phyloP scores from a whole-genome alignment of 2,329 filamentous ascomycete genomes.

The Claviceps cyperi region DNA sequence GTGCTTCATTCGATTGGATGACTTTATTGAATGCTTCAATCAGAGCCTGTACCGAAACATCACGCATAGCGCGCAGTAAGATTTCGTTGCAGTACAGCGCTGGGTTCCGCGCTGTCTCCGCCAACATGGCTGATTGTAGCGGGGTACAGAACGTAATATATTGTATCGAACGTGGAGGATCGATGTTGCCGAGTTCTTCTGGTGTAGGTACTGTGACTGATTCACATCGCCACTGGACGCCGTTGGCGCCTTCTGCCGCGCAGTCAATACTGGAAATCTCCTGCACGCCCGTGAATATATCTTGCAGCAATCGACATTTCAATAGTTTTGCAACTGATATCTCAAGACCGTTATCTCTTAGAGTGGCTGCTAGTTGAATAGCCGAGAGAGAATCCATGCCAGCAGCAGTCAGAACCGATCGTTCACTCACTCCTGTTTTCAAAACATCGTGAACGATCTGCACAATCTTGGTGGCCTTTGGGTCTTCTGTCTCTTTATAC shows the following conservation, averaged over 20 bases:
- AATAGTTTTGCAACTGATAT: constrained; percentile 49
- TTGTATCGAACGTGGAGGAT: not conserved
- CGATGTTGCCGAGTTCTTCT: not conserved
- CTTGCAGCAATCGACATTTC: constrained; percentile 30
- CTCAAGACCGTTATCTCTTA: constrained; percentile 42
- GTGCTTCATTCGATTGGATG: constrained; percentile 43
- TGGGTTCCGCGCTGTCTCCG: constrained; percentile 48
- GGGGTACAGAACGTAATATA: constrained; percentile 44
- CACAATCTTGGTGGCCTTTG: constrained; percentile 20
- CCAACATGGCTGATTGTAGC: constrained; percentile 67
- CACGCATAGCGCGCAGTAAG: constrained; percentile 40
- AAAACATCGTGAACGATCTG: constrained; percentile 27
- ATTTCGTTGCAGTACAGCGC: constrained; percentile 67
- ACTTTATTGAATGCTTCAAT: constrained; percentile 34
- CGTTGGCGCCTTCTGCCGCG: not conserved
- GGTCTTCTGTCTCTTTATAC: constrained; percentile 7
- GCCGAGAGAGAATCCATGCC: constrained; percentile 50
- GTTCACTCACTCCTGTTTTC: constrained; percentile 18
- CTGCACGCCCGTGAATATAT: constrained; percentile 10
- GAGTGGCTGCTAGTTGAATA: constrained; percentile 41
- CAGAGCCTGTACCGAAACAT: constrained; percentile 24
- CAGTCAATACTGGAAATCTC: not conserved
- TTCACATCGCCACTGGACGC: not conserved
- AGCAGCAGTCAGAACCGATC: constrained; percentile 31
- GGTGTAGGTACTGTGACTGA: not conserved